Conservation (phyloP, 2,329 filamentous ascomycete species). For the Ceratocystis papillata region DNA sequence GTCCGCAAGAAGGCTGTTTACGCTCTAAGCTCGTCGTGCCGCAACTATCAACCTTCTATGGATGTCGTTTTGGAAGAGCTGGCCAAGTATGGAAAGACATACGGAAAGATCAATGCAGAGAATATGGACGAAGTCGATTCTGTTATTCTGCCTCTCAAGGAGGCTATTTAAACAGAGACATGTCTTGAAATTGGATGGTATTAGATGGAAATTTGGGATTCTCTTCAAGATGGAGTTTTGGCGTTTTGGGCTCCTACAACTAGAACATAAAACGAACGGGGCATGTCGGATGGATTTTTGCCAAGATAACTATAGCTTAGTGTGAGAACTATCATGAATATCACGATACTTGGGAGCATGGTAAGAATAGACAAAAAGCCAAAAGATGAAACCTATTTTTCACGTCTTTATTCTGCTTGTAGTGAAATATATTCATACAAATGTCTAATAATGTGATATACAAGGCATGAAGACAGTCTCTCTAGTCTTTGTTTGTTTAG, state of each 20-base stretch:
- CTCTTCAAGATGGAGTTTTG: slow-evolving; percentile 18
- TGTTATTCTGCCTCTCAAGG: slow-evolving; percentile 53
- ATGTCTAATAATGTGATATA: slow-evolving; percentile 21
- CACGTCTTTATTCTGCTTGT: background rate
- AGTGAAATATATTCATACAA: slow-evolving; percentile 17
- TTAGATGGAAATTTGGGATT: slow-evolving; percentile 5
- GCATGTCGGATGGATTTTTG: slow-evolving; percentile 56
- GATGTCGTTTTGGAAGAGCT: slow-evolving; percentile 56
- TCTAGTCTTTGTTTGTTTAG: background rate
- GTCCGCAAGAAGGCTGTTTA: slow-evolving; percentile 81
- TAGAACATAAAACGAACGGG: background rate
- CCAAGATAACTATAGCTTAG: slow-evolving; percentile 56
- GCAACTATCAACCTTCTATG: slow-evolving; percentile 82
- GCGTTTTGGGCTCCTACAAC: slow-evolving; percentile 17
- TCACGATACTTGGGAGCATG: background rate
- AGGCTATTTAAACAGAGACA: slow-evolving; percentile 14
- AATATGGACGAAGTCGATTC: slow-evolving; percentile 81
- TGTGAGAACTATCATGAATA: slow-evolving; percentile 33
- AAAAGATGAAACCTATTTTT: slow-evolving; percentile 7
- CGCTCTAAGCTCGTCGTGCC: slow-evolving; percentile 71
- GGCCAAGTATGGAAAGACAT: slow-evolving; percentile 44
- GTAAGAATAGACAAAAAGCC: background rate
- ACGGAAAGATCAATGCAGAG: slow-evolving; percentile 58
- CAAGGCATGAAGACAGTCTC: slow-evolving; percentile 11
- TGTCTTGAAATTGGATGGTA: background rate